Base-by-base conservation (phyloP, 2,329 filamentous ascomycete genomes). In the Hymenoscyphus fructigenus region DNA sequence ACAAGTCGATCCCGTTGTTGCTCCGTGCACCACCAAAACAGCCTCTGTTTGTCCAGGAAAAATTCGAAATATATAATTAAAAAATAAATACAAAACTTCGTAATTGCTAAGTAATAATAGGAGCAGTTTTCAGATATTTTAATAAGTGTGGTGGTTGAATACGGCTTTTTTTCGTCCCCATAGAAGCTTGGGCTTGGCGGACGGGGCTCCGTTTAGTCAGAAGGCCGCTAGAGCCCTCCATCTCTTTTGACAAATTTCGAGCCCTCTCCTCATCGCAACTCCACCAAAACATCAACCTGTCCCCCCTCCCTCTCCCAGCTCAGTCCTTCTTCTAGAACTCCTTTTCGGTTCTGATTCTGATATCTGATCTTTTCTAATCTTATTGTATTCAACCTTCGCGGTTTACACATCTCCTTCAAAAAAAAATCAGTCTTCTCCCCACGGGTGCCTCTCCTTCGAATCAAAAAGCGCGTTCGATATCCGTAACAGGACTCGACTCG, bases 401-500 rank as follows among this genome's bases (percentile, higher is more conserved):
- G 60, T 63, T 56, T 67, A 61, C 65, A 56, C 60, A 65, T 66
- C 60, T 62, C 64, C 63, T 66, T 68, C 56, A 58, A 66, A 34
- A 62, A 69, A 59, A 53, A 57, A 7, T 34, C 28, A 62, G 60
- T 55, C n/a, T 59, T 67, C 59, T n/a, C 57, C 44, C 65, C 34
- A 44, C 57, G 50, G 50, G 50, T 41, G 20, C 47, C 65, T 67
- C 65, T 66, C 62, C 57, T 64, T 68, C 63, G 50, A 44, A 60
- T 58, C 63, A 59, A 53, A 67, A 69, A 63, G 65, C 69, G 67
- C 72, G 67, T 64, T 70, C 69, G 68, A 73, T 70, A 73, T 73
- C 68, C 67, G 71, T 71, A 58, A 72, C 69, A 71, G 70, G 69
- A 73, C 69, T 70, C 66, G 69, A 73, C 68, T 70, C 64, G 69